Conservation (phyloP, 169 alveolate species). For the Eimeria praecox region DNA sequence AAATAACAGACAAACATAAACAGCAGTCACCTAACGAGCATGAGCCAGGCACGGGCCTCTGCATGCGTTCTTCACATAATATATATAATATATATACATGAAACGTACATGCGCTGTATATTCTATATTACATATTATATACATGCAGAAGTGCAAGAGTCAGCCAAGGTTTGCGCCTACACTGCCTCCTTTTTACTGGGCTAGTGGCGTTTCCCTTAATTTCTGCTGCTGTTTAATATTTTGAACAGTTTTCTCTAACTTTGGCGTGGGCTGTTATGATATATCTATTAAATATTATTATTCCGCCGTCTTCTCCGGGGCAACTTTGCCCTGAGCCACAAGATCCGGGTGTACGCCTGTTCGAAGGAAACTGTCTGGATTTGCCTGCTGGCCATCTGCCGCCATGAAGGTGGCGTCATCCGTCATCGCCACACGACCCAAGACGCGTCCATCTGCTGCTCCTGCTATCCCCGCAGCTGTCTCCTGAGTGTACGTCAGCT, state of each 20-base stretch:
- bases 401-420: constrained; percentile 42
- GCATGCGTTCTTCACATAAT: too few relatives aligned
- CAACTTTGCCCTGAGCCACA: constrained; percentile 33
- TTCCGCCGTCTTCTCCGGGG: not conserved
- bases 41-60: too few relatives aligned
- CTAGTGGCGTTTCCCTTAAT: too few relatives aligned
- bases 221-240: too few relatives aligned
- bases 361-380: constrained; percentile 13
- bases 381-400: not conserved
- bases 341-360: constrained; percentile 58
- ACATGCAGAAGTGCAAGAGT: not conserved
- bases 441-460: not conserved
- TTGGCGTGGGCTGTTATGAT: too few relatives aligned
- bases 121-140: too few relatives aligned
- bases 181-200: too few relatives aligned
- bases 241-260: too few relatives aligned
- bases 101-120: too few relatives aligned
- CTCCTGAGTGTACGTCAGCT: constrained; percentile 61
- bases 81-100: too few relatives aligned
- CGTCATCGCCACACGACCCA: constrained; percentile 53
- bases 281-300: not conserved
- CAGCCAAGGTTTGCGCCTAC: not conserved
- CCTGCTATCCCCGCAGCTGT: constrained; percentile 25
- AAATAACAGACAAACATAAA: too few relatives aligned
- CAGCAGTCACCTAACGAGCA: too few relatives aligned